phyloP scores from a whole-genome alignment of 225 moss, liverwort and hornwort species.

The Sphagnum contortum region DNA sequence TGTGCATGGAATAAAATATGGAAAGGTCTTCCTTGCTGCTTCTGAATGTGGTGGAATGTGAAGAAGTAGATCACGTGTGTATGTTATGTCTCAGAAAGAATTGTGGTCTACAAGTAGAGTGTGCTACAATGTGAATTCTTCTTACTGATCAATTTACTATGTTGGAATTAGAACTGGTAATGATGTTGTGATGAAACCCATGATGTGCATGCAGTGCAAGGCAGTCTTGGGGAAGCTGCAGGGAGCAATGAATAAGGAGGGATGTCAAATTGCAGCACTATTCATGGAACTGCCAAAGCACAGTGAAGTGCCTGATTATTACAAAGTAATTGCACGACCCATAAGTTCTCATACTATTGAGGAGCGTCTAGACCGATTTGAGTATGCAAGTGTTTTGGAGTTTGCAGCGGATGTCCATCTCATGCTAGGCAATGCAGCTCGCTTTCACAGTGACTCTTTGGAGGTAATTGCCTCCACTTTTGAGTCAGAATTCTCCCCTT shows the following conservation, averaged over 20 bases:
- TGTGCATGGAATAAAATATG: too few relatives aligned
- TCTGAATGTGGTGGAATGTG: too few relatives aligned
- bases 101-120: too few relatives aligned
- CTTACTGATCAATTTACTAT: too few relatives aligned
- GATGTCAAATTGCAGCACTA: conserved; percentile 61
- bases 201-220: conserved; percentile 66
- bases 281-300: conserved; percentile 93
- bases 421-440: conserved; percentile 92
- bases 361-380: conserved; percentile 85
- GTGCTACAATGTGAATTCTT: too few relatives aligned
- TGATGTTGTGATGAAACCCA: too few relatives aligned
- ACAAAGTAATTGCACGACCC: conserved; percentile 74
- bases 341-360: conserved; percentile 81
- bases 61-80: too few relatives aligned
- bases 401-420: conserved; percentile 96
- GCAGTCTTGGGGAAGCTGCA: conserved; percentile 80
- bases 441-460: conserved; percentile 49
- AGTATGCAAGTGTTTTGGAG: conserved; percentile 83
- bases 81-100: too few relatives aligned
- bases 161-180: too few relatives aligned
- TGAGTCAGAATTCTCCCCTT: neutral
- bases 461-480: conserved; percentile 38
- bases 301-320: conserved; percentile 82
- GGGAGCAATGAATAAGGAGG: conserved; percentile 88
- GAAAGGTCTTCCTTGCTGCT: too few relatives aligned